Evolutionary conservation across 257 asterid species (phyloP).

Genomic region (Voacanga thouarsii): DNA sequence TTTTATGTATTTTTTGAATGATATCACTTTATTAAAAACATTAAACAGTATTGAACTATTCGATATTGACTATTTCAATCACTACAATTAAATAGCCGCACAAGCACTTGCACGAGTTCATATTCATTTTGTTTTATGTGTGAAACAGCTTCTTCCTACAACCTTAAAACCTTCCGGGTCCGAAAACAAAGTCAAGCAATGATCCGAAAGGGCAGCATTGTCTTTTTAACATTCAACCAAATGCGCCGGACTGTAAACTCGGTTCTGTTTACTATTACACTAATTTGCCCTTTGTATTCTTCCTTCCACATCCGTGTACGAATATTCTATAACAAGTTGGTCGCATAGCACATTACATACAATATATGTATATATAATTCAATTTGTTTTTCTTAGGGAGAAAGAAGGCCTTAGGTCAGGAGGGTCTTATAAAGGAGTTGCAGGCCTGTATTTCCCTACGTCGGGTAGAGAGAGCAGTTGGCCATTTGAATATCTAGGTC

Average conservation of each 20-base stretch:
- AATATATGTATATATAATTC: neutral
- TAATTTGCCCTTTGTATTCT: neutral
- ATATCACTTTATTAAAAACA: no score
- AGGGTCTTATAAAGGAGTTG: conserved; percentile 39
- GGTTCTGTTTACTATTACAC: neutral
- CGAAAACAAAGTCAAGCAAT: conserved; percentile 8
- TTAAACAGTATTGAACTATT: no score
- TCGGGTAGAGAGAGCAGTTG: conserved; percentile 38
- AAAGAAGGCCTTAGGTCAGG: neutral
- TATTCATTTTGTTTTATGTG: conserved; percentile 10
- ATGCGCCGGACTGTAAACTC: conserved; percentile 23
- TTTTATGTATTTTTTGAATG: no score
- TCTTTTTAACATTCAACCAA: conserved; percentile 32
- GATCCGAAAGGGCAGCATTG: conserved; percentile 9
- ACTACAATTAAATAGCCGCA: no score
- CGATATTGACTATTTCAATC: no score
- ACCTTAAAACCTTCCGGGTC: conserved; percentile 13
- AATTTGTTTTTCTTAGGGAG: neutral
- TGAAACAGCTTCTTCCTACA: conserved; percentile 15
- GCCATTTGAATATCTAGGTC: conserved; percentile 29
- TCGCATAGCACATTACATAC: neutral
- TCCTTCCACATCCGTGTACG: neutral
- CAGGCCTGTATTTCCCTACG: conserved; percentile 28
- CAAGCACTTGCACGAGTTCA: no score
- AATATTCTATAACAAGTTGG: conserved; percentile 1